These are phyloP conservation scores for Microbotryum saponariae DNA, from an alignment of 1,284 basidiomycete species.

Conservation along the genomic window DNA sequence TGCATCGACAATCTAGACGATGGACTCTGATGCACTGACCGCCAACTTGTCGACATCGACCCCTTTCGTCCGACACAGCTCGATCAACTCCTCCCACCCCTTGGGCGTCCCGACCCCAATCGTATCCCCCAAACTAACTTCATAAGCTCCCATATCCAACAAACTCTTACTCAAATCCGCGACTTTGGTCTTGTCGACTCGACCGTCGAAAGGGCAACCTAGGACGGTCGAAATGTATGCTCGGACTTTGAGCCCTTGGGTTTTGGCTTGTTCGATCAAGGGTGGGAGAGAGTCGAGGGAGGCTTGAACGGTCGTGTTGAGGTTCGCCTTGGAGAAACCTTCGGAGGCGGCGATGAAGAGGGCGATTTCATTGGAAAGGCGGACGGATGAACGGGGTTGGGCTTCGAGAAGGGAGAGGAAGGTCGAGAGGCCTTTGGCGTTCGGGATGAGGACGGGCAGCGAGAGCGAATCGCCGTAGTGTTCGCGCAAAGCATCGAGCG, in stretches of 20 bases:
- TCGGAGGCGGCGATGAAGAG: conserved; percentile 86
- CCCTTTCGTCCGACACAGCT: conserved; percentile 54
- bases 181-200: conserved; percentile 60
- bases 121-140: conserved; percentile 86
- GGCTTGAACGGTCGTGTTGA: conserved; percentile 66
- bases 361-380: conserved; percentile 70
- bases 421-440: conserved; percentile 64
- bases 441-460: conserved; percentile 81
- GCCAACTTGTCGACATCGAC: conserved; percentile 61
- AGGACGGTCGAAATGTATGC: conserved; percentile 70
- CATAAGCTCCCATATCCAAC: conserved; percentile 85
- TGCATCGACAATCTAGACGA: neutral
- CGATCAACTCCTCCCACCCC: conserved; percentile 59
- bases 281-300: conserved; percentile 59
- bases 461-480: conserved; percentile 46
- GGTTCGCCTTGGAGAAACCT: conserved; percentile 72
- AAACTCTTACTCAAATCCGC: conserved; percentile 63
- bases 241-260: conserved; percentile 62
- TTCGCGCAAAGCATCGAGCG: conserved; percentile 18
- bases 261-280: conserved; percentile 57
- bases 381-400: conserved; percentile 42
- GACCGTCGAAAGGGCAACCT: conserved; percentile 76
- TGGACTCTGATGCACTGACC: conserved; percentile 45
- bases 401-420: conserved; percentile 45
- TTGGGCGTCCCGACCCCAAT: conserved; percentile 76